Conservation (phyloP, 192 early-diverging fungal species). For the Umbelopsis vinacea region DNA sequence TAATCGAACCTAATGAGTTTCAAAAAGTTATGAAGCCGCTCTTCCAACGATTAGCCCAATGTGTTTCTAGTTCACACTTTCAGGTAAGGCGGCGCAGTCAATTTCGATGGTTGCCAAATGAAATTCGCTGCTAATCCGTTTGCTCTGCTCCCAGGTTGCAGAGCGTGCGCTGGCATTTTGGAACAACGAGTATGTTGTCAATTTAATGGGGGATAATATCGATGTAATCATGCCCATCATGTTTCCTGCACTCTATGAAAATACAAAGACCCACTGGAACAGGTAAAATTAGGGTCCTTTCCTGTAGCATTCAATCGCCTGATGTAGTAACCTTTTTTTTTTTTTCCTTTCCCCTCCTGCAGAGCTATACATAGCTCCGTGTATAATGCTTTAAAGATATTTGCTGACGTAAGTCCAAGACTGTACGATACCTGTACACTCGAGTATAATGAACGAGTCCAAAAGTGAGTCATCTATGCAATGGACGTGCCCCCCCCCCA, state of each 20-base stretch:
- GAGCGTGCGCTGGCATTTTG: conserved; percentile 90
- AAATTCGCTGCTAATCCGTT: neutral
- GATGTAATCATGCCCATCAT: conserved; percentile 83
- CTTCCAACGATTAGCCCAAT: conserved; percentile 82
- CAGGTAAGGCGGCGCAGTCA: conserved; percentile 58
- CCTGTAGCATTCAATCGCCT: neutral
- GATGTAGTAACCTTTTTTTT: conserved; percentile 1
- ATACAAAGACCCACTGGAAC: conserved; percentile 93
- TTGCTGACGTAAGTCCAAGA: conserved; percentile 86
- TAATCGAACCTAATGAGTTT: conserved; percentile 85
- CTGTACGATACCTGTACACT: conserved; percentile 88
- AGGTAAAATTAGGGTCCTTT: conserved; percentile 43
- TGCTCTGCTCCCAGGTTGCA: conserved; percentile 64
- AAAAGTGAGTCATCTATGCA: conserved; percentile 40
- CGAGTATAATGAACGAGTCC: conserved; percentile 82
- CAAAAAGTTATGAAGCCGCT: conserved; percentile 77
- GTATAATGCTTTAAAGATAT: conserved; percentile 89
- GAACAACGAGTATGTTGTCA: conserved; percentile 93
- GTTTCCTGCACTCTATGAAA: conserved; percentile 83
- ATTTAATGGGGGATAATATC: conserved; percentile 85
- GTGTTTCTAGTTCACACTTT: conserved; percentile 86
- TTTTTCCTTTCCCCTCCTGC: neutral
- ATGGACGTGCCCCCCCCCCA: conserved; percentile 79
- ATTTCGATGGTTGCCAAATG: too few relatives aligned
- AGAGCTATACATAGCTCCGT: conserved; percentile 88